Evolutionary conservation across 192 early-diverging fungal genomes (phyloP).

Genomic region (Rhizophagus clarus): DNA sequence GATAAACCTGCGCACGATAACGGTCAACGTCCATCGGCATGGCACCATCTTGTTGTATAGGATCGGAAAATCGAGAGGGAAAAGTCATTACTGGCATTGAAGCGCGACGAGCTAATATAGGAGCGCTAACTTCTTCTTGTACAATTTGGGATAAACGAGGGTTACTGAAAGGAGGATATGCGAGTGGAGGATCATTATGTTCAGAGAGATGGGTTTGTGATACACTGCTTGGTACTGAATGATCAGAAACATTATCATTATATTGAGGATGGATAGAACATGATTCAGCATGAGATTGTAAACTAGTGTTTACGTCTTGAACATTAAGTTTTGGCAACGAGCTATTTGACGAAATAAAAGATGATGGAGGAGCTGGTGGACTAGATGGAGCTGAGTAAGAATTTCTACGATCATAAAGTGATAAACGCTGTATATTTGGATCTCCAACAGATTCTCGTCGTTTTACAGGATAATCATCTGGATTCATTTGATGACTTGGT

Average conservation of each 20-base stretch:
- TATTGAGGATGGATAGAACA: not conserved
- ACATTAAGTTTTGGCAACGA: constrained; percentile 35
- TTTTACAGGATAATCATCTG: constrained; percentile 35
- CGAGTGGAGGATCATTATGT: constrained; percentile 23
- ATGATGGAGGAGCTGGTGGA: constrained; percentile 40
- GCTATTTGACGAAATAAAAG: constrained; percentile 29
- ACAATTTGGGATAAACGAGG: constrained; percentile 33
- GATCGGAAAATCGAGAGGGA: constrained; percentile 21
- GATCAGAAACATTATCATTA: constrained; percentile 16
- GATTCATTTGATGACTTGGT: constrained; percentile 28
- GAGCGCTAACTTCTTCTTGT: constrained; percentile 31
- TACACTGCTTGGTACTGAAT: not conserved
- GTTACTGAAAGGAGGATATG: constrained; percentile 23
- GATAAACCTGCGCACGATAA: constrained; percentile 24
- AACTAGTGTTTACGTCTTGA: constrained; percentile 10
- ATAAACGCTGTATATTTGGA: constrained; percentile 25
- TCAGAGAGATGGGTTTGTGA: constrained; percentile 16
- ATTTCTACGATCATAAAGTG: constrained; percentile 40
- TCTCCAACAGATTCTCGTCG: constrained; percentile 36
- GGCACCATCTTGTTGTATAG: constrained; percentile 26
- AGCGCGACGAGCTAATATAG: constrained; percentile 23
- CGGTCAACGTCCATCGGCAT: constrained; percentile 30
- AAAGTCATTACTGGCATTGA: constrained; percentile 29
- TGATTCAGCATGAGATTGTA: constrained; percentile 23
- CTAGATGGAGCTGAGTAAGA: constrained; percentile 50